Percentiles rank a stretch among this genome's conserved stretches.
phyloP scores from a whole-genome alignment of 148 eudicot genomes.

The Vaccinium myrtillus region DNA sequence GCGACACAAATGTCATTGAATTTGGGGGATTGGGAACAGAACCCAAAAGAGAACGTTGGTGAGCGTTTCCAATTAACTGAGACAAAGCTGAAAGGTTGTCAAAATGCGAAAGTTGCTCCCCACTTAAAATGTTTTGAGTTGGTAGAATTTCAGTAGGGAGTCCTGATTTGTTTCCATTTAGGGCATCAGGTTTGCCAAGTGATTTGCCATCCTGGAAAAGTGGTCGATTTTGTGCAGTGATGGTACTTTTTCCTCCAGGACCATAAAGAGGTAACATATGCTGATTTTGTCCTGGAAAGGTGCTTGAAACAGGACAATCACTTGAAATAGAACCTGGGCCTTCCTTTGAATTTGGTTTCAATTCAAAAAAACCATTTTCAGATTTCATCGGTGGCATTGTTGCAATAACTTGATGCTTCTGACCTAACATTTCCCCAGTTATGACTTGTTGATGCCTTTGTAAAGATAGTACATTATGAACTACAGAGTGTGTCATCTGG shows the following conservation, averaged over 20 bases:
- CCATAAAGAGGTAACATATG: not conserved
- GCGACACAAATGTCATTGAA: not conserved
- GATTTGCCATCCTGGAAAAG: conserved; percentile 6
- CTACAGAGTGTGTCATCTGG: not conserved
- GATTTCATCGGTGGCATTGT: not conserved
- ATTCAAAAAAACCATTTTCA: not conserved
- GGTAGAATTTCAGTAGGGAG: not conserved
- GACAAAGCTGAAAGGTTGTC: conserved; percentile 13
- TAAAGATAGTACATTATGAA: not conserved
- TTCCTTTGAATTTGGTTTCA: not conserved
- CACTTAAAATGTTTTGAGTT: conserved; percentile 7
- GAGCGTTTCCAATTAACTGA: not conserved
- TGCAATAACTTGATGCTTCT: conserved; percentile 8
- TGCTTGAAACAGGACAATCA: not conserved
- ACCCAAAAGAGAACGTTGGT: conserved; percentile 4
- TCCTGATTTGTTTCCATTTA: not conserved
- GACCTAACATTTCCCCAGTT: not conserved
- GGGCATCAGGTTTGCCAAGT: conserved; percentile 5
- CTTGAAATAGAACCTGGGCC: not conserved
- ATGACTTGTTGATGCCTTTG: conserved; percentile 7
- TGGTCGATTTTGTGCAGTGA: not conserved
- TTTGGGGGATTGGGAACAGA: conserved; percentile 10
- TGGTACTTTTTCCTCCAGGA: not conserved
- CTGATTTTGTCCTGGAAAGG: conserved; percentile 8
- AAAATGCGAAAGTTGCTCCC: conserved; percentile 12